These are phyloP conservation scores for Calocybe gambosa DNA, from an alignment of 1,284 basidiomycete genomes.

Conservation along the genomic window DNA sequence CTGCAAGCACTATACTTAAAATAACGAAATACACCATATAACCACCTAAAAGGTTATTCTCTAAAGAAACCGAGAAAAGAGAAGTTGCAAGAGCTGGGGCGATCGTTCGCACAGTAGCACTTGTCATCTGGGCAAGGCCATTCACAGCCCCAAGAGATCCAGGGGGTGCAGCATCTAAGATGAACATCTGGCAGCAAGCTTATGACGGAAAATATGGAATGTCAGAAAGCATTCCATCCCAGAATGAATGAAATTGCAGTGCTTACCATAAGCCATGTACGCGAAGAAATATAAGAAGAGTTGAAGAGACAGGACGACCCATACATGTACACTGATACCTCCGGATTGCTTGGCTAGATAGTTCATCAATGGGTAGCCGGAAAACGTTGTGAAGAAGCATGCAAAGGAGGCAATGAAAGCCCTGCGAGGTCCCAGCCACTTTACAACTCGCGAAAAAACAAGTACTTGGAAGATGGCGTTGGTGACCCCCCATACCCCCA, in stretches of 20 bases:
- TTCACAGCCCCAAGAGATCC: slow-evolving; percentile 21
- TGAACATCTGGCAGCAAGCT: slow-evolving; percentile 21
- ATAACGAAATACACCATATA: slow-evolving; percentile 24
- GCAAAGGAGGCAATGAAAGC: slow-evolving; percentile 17
- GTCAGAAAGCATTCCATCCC: neutral
- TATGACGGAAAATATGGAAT: neutral
- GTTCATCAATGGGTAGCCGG: slow-evolving; percentile 20
- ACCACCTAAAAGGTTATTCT: slow-evolving; percentile 24
- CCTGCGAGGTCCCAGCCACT: slow-evolving; percentile 21
- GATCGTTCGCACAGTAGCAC: slow-evolving; percentile 18
- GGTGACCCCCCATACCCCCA: slow-evolving; percentile 23
- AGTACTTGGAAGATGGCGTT: slow-evolving; percentile 25
- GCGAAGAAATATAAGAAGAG: slow-evolving; percentile 12
- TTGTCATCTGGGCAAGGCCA: slow-evolving; percentile 22
- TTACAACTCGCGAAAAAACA: slow-evolving; percentile 20
- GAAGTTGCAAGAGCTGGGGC: slow-evolving; percentile 26
- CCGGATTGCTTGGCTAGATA: slow-evolving; percentile 19
- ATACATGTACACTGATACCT: slow-evolving; percentile 15
- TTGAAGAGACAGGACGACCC: slow-evolving; percentile 17
- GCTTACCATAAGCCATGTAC: slow-evolving; percentile 16
- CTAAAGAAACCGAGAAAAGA: slow-evolving; percentile 27
- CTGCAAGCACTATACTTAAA: neutral
- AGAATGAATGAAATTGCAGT: neutral
- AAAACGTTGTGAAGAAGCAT: slow-evolving; percentile 15
- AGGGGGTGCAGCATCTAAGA: slow-evolving; percentile 19